Base-by-base conservation (phyloP, 345 rosid genomes). In the Euphorbia pulcherrima region DNA sequence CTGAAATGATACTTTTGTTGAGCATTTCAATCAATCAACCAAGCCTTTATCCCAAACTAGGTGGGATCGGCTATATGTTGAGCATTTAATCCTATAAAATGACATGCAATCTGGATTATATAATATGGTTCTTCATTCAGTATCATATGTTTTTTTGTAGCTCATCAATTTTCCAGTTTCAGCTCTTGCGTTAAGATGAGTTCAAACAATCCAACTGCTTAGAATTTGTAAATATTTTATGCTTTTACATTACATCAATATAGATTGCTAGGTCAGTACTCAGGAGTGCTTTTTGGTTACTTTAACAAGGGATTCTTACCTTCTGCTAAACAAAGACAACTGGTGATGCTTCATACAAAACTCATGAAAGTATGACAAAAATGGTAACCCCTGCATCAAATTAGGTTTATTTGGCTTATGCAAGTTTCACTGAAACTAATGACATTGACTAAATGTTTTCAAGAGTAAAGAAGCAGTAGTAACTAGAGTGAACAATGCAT, bases 161-260 rank as follows among this genome's bases (percentile, higher is more conserved):
- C 68, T 65, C 47, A 30, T 65, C 47, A 33, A 20, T n/a, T 65
- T n/a, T 54, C 44, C 68, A 13, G 17, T 28, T 18, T 28, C 27
- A 29, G 6, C 10, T 41, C 28, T 13, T 64, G 29, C 10, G 1
- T 30, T 6, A 11, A 10, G 8, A 23, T 16, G 13, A n/a, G 29
- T 52, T 51, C 16, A 18, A 33, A 52, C 18, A 8, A 33, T 64
- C 59, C 30, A 52, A 46, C 33, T 14, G 17, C 20, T 11, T 8
- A 44, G 39, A 52, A 9, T 26, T 63, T 46, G 18, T 46, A 24
- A 14, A n/a, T n/a, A 46, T 46, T 50, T 50, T 20, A n/a, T 46
- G 18, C 56, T 18, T 64, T 47, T 46, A 2, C 14, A 27, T 64
- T 6, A 29, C 12, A 5, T 33, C 18, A 37, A 30, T 16, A 50